These are phyloP conservation scores for Sindora glabra DNA, from an alignment of 306 rosid genomes.

Conservation along the genomic window DNA sequence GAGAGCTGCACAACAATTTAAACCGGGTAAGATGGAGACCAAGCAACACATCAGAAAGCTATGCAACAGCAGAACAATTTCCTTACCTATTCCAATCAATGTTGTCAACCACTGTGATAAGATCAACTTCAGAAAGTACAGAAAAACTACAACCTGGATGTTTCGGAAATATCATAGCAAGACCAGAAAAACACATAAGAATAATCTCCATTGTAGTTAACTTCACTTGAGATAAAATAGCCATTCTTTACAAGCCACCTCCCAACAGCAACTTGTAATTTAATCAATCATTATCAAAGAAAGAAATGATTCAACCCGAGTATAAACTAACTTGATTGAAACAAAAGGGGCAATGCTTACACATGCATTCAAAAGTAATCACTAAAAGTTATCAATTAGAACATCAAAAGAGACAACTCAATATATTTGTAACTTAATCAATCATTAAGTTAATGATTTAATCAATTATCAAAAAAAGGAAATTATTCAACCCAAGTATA, in stretches of 20 bases:
- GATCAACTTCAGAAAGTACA: constrained; percentile 51
- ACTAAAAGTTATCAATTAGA: too few species aligned
- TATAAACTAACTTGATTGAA: too few species aligned
- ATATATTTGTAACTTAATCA: too few species aligned
- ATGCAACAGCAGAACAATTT: background rate
- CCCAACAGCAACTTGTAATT: too few species aligned
- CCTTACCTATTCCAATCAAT: constrained; percentile 56
- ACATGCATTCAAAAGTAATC: too few species aligned
- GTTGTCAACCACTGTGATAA: constrained; percentile 28
- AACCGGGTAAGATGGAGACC: background rate
- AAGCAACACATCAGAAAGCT: background rate
- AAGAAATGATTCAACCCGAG: too few species aligned
- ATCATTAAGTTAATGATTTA: too few species aligned
- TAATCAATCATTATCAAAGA: too few species aligned
- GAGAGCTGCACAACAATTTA: constrained; percentile 42
- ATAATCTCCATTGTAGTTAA: constrained; percentile 3
- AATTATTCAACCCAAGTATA: too few species aligned
- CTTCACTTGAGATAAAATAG: background rate
- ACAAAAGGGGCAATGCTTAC: too few species aligned
- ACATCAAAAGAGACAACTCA: too few species aligned
- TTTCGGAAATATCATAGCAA: constrained; percentile 1
- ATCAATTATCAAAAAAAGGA: too few species aligned
- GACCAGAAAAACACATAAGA: background rate
- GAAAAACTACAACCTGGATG: constrained; percentile 44
- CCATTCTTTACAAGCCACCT: constrained; percentile 9